A percentile compares a stretch with the other conserved stretches of the same genome.
Conservation (phyloP, 805 yeast genomes). For the Schwanniomyces vanrijiae region DNA sequence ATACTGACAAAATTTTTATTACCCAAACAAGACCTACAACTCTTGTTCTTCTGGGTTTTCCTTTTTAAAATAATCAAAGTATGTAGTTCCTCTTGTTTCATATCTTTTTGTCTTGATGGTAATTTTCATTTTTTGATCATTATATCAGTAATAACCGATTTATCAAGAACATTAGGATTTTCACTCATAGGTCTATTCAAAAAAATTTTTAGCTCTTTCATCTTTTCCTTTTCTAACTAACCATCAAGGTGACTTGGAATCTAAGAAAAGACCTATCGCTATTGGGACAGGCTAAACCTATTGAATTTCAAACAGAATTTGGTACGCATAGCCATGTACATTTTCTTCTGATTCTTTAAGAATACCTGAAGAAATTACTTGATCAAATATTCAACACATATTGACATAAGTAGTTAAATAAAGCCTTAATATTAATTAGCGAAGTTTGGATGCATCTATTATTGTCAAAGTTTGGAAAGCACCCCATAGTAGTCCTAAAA, state of each 20-base stretch:
- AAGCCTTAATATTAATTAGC: slow-evolving; percentile 41
- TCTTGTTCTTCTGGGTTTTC: slow-evolving; percentile 47
- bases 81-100: slow-evolving; percentile 17
- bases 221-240: slow-evolving; percentile 33
- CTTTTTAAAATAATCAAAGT: slow-evolving; percentile 45
- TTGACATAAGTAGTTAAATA: slow-evolving; percentile 39
- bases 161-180: background rate
- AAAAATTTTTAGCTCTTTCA: slow-evolving; percentile 30
- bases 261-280: slow-evolving; percentile 32
- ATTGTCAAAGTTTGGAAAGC: slow-evolving; percentile 39
- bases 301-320: slow-evolving; percentile 41
- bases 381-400: slow-evolving; percentile 40
- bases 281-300: slow-evolving; percentile 41
- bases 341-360: slow-evolving; percentile 33
- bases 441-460: slow-evolving; percentile 44
- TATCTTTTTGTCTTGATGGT: background rate
- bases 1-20: slow-evolving; percentile 23
- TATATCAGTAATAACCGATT: background rate
- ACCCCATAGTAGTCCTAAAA: slow-evolving; percentile 47
- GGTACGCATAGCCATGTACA: slow-evolving; percentile 29
- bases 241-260: slow-evolving; percentile 53
- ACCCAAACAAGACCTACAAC: slow-evolving; percentile 22
- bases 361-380: slow-evolving; percentile 42
- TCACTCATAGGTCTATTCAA: slow-evolving; percentile 19
- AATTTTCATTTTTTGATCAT: slow-evolving; percentile 3